A percentile compares a stretch with the other conserved stretches of the same genome.
Evolutionary conservation across 768 basidiomycete genomes (phyloP).

Genomic region (Russula sp.): DNA sequence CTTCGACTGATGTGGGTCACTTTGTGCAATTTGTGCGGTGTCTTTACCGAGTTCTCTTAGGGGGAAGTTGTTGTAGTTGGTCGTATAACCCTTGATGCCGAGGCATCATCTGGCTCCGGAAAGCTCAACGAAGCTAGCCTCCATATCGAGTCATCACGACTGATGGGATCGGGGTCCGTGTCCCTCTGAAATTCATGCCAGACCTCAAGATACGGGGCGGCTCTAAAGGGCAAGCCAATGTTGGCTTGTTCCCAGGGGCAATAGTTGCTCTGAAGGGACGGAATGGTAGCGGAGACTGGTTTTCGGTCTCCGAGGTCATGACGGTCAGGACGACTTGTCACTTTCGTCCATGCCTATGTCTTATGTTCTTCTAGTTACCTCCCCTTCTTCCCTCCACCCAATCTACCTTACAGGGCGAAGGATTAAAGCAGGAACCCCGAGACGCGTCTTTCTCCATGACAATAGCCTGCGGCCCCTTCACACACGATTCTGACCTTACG

Average conservation of each 20-base stretch:
- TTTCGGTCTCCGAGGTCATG: conserved; percentile 77
- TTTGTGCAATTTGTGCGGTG: neutral
- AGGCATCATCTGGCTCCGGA: conserved; percentile 48
- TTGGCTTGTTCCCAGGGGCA: conserved; percentile 85
- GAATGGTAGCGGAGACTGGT: conserved; percentile 89
- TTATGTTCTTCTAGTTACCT: conserved; percentile 51
- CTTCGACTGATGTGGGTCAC: conserved; percentile 48
- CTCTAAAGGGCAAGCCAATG: conserved; percentile 55
- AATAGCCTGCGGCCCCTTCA: conserved; percentile 85
- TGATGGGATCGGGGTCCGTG: conserved; percentile 65
- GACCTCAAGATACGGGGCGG: conserved; percentile 64
- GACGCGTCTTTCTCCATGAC: conserved; percentile 58
- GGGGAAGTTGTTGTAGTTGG: conserved; percentile 36
- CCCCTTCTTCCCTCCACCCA: conserved; percentile 46
- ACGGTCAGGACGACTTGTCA: conserved; percentile 50
- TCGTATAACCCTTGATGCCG: conserved; percentile 50
- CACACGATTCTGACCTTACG: conserved; percentile 68
- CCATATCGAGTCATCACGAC: conserved; percentile 79
- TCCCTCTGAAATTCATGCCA: conserved; percentile 69
- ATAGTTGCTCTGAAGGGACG: conserved; percentile 82
- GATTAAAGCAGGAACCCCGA: conserved; percentile 41
- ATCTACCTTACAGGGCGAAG: conserved; percentile 39
- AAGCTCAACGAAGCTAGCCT: conserved; percentile 77
- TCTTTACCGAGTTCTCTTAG: conserved; percentile 34
- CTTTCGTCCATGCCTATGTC: neutral